Percentiles rank a stretch among this genome's conserved stretches.
Evolutionary conservation across 805 yeast species (phyloP).

Genomic region (Kuraishia hungarica): DNA sequence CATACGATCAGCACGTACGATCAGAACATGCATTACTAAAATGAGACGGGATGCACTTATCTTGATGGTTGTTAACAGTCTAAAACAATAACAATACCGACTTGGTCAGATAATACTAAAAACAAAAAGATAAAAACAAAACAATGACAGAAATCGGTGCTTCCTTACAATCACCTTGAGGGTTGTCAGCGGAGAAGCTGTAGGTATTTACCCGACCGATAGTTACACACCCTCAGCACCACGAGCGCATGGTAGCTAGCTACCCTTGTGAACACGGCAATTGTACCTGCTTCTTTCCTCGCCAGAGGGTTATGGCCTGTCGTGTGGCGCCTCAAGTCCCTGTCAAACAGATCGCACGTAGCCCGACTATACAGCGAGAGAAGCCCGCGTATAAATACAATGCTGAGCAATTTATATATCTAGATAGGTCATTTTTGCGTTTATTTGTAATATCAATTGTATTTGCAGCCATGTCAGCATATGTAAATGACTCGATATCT

Average conservation of each 20-base stretch:
- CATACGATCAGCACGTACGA: too few relatives aligned
- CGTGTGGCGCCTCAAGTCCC: background rate
- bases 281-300: background rate
- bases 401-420: background rate
- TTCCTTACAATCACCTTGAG: too few relatives aligned
- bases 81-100: too few relatives aligned
- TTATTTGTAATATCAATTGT: background rate
- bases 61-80: too few relatives aligned
- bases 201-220: background rate
- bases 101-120: too few relatives aligned
- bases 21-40: too few relatives aligned
- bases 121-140: too few relatives aligned
- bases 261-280: background rate
- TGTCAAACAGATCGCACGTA: background rate
- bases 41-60: too few relatives aligned
- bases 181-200: too few relatives aligned
- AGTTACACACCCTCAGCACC: background rate
- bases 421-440: background rate
- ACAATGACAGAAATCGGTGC: too few relatives aligned
- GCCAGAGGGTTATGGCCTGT: background rate
- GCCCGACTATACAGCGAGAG: background rate
- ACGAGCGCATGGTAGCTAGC: too few relatives aligned
- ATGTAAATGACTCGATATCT: background rate
- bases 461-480: background rate
- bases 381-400: background rate